phyloP scores from a whole-genome alignment of 345 rosid species.

The Eutrema heterophyllum region DNA sequence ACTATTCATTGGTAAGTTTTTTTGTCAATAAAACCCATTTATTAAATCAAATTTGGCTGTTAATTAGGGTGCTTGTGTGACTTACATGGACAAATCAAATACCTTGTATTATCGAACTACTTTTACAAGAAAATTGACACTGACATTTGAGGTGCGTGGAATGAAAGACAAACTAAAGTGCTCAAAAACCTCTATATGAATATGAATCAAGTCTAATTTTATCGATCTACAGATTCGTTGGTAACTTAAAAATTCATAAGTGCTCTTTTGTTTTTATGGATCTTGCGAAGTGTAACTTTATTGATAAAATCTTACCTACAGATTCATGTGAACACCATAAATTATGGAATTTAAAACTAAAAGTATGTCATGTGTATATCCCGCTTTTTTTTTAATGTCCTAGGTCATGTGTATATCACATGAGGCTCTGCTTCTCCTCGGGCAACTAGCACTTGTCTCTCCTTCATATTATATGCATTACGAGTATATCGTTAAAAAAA shows the following conservation, averaged over 20 bases:
- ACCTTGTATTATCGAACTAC: too few relatives aligned
- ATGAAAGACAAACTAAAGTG: too few relatives aligned
- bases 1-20: neutral
- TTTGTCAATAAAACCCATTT: too few relatives aligned
- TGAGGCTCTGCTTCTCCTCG: conserved; percentile 25
- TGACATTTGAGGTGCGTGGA: too few relatives aligned
- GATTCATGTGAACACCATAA: conserved; percentile 24
- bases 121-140: too few relatives aligned
- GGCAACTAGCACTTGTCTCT: conserved; percentile 5
- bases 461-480: neutral
- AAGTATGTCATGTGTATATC: conserved; percentile 12
- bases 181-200: too few relatives aligned
- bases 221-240: too few relatives aligned
- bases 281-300: conserved; percentile 18
- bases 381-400: conserved; percentile 3
- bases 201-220: too few relatives aligned
- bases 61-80: too few relatives aligned
- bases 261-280: conserved; percentile 5
- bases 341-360: neutral
- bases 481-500: neutral
- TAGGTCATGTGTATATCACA: conserved; percentile 29
- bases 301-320: conserved; percentile 5
- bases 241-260: neutral
- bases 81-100: too few relatives aligned
- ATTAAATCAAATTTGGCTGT: too few relatives aligned